A percentile compares a stretch with the other conserved stretches of the same genome.
phyloP scores from a whole-genome alignment of 2,329 filamentous ascomycete genomes.

The Beauveria australis region DNA sequence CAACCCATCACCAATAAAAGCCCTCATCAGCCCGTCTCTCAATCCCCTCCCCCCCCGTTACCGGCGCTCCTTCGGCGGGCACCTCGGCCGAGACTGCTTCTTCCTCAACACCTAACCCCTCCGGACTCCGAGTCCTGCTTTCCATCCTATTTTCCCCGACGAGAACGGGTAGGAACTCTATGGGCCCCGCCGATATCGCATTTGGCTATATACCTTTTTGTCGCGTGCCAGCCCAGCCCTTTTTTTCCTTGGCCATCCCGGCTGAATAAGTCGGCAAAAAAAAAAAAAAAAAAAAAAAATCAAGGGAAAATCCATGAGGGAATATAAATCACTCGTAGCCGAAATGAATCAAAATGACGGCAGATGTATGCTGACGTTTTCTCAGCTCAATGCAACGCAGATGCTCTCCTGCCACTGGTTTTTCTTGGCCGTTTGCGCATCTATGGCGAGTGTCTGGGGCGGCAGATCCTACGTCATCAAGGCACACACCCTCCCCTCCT shows the following conservation, averaged over 20 bases:
- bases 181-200: conserved; percentile 1
- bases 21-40: not conserved
- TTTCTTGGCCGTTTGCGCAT: not conserved
- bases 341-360: conserved; percentile 6
- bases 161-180: not conserved
- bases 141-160: conserved; percentile 5
- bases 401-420: not conserved
- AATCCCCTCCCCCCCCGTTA: not conserved
- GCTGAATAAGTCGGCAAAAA: not conserved
- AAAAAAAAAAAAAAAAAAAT: not conserved
- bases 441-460: not conserved
- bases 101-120: not conserved
- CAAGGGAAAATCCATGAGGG: not conserved
- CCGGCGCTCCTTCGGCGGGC: not conserved
- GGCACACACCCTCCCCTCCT: not conserved
- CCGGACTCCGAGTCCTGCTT: not conserved
- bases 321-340: not conserved
- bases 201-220: not conserved
- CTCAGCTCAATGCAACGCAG: not conserved
- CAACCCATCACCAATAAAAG: not conserved
- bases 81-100: conserved; percentile 1
- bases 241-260: not conserved
- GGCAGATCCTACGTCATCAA: not conserved
- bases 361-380: not conserved
- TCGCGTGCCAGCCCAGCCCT: not conserved